Evolutionary conservation across 352 stramenopile genomes (phyloP).

Genomic region (Pythium vanterpoolii): DNA sequence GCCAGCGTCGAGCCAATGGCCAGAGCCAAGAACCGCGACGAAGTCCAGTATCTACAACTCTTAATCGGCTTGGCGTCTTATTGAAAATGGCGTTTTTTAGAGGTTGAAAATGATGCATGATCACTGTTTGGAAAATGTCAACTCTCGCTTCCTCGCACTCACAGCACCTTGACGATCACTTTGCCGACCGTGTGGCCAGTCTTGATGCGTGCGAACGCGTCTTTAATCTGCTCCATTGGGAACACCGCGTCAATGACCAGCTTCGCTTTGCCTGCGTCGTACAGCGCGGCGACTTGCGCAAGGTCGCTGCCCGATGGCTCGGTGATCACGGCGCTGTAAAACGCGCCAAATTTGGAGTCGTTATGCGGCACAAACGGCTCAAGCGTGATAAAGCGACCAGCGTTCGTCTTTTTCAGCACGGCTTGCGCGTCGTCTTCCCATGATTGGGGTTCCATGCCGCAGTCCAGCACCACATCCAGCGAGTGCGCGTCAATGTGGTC

Average conservation of each 20-base stretch:
- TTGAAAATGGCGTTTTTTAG: too few relatives aligned
- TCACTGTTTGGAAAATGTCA: too few relatives aligned
- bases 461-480: slow-evolving; percentile 22
- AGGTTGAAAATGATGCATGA: too few relatives aligned
- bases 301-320: slow-evolving; percentile 28
- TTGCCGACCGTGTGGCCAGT: slow-evolving; percentile 48
- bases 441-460: slow-evolving; percentile 23
- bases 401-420: slow-evolving; percentile 35
- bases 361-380: slow-evolving; percentile 27
- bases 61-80: too few relatives aligned
- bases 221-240: slow-evolving; percentile 34
- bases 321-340: slow-evolving; percentile 17
- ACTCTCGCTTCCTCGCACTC: not conserved
- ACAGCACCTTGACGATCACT: slow-evolving; percentile 51
- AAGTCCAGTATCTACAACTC: too few relatives aligned
- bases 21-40: too few relatives aligned
- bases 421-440: slow-evolving; percentile 36
- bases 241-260: slow-evolving; percentile 36
- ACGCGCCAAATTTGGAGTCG: slow-evolving; percentile 53
- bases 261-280: slow-evolving; percentile 34
- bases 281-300: slow-evolving; percentile 31
- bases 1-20: too few relatives aligned
- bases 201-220: slow-evolving; percentile 46
- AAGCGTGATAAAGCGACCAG: slow-evolving; percentile 40
- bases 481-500: slow-evolving; percentile 7